These are phyloP conservation scores for Zasmidium cellare DNA, from an alignment of 2,329 filamentous ascomycete species.

Conservation along the genomic window DNA sequence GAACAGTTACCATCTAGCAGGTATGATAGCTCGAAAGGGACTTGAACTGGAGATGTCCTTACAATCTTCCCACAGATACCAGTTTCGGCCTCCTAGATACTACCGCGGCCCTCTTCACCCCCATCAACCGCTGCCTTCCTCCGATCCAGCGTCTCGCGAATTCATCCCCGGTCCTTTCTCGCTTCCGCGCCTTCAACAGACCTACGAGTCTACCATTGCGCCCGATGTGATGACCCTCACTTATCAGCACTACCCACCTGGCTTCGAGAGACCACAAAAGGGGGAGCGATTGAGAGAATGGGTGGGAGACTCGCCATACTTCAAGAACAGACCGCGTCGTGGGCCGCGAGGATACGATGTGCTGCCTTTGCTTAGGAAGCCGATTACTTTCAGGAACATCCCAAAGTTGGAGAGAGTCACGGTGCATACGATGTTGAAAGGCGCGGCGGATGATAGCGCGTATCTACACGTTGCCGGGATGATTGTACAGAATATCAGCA, in stretches of 20 bases:
- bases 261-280: conserved; percentile 60
- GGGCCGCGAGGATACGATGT: conserved; percentile 78
- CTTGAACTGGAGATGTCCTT: neutral
- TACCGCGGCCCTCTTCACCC: conserved; percentile 91
- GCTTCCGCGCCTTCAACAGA: conserved; percentile 82
- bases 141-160: conserved; percentile 82
- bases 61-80: conserved; percentile 65
- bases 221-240: conserved; percentile 84
- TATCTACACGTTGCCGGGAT: conserved; percentile 81
- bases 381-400: conserved; percentile 76
- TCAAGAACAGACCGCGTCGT: conserved; percentile 83
- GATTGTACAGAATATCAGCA: conserved; percentile 81
- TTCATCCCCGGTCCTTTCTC: conserved; percentile 92
- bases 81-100: conserved; percentile 92
- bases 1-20: conserved; percentile 54
- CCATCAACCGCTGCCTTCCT: conserved; percentile 81
- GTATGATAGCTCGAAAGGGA: conserved; percentile 36
- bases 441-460: conserved; percentile 68
- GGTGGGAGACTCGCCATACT: conserved; percentile 91
- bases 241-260: conserved; percentile 83
- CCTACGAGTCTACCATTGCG: conserved; percentile 82
- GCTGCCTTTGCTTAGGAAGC: conserved; percentile 66
- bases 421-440: conserved; percentile 72
- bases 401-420: conserved; percentile 80
- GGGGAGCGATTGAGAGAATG: conserved; percentile 74